These are phyloP conservation scores for Agroathelia rolfsii DNA, from an alignment of 1,284 basidiomycete species.

Conservation along the genomic window DNA sequence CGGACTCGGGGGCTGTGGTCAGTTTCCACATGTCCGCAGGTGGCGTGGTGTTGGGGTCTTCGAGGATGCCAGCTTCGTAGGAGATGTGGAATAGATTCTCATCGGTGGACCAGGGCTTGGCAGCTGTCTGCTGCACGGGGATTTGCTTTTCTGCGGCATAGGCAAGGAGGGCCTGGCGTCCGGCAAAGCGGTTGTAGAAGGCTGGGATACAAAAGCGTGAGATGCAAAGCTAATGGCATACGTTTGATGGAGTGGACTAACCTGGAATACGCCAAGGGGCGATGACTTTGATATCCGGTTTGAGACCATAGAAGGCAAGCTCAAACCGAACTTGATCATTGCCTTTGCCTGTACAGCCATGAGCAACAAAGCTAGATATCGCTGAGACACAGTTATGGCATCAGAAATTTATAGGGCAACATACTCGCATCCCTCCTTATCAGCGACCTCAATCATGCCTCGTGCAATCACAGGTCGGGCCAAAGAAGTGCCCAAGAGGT, in stretches of 20 bases:
- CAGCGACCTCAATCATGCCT: constrained; percentile 95
- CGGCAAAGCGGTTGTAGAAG: constrained; percentile 97
- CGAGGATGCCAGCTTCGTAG: constrained; percentile 97
- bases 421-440: constrained; percentile 87
- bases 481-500: constrained; percentile 95
- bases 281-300: constrained; percentile 98
- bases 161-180: constrained; percentile 85
- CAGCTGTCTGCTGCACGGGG: constrained; percentile 89
- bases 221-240: not conserved
- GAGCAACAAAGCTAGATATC: constrained; percentile 74
- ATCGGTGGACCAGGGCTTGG: constrained; percentile 99
- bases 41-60: constrained; percentile 93
- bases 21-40: constrained; percentile 99
- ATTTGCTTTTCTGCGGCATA: constrained; percentile 88
- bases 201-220: constrained; percentile 39
- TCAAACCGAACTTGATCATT: constrained; percentile 99
- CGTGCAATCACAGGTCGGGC: constrained; percentile 98
- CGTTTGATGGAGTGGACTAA: no score
- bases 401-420: constrained; percentile 24
- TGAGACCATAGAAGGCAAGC: constrained; percentile 97
- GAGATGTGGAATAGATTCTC: constrained; percentile 99
- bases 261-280: constrained; percentile 96
- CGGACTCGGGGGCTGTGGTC: constrained; percentile 76
- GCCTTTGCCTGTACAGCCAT: constrained; percentile 98
- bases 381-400: constrained; percentile 7